These are phyloP conservation scores for Oryza coarctata DNA, from an alignment of 176 grass and related monocot genomes.

Conservation along the genomic window DNA sequence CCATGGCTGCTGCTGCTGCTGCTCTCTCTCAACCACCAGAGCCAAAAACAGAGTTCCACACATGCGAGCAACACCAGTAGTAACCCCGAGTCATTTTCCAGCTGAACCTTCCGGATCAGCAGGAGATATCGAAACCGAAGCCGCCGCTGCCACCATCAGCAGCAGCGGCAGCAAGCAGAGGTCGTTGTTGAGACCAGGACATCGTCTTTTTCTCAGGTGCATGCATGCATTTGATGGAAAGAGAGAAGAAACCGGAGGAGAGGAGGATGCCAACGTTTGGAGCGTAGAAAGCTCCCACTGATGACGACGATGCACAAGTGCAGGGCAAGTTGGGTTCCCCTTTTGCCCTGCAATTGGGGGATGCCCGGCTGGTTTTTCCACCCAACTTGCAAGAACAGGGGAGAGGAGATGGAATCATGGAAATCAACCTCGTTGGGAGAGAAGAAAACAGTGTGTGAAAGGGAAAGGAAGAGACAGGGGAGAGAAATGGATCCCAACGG, in stretches of 20 bases:
- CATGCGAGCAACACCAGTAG: background rate
- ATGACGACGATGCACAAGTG: background rate
- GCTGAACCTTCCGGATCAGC: slow-evolving; percentile 14
- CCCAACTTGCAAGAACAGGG: slow-evolving; percentile 27
- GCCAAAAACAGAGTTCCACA: slow-evolving; percentile 7
- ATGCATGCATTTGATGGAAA: background rate
- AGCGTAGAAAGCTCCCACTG: background rate
- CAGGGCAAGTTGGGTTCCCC: background rate
- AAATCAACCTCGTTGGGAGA: too few species aligned
- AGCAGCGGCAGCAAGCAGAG: background rate
- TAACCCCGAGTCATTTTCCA: background rate
- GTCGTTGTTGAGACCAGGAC: background rate
- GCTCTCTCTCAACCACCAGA: background rate
- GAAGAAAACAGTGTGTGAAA: background rate
- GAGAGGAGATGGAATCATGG: too few species aligned
- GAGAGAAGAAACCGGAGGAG: background rate
- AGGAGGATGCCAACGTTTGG: background rate
- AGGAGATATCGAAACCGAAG: background rate
- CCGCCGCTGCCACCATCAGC: background rate
- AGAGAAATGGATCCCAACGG: slow-evolving; percentile 29
- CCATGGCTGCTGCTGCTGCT: slow-evolving; percentile 1
- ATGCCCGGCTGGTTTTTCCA: background rate
- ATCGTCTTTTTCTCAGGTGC: background rate
- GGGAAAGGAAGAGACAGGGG: background rate
- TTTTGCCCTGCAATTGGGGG: slow-evolving; percentile 1